phyloP scores from a whole-genome alignment of 1,284 basidiomycete genomes.

The Cryptococcus jaspeensis region DNA sequence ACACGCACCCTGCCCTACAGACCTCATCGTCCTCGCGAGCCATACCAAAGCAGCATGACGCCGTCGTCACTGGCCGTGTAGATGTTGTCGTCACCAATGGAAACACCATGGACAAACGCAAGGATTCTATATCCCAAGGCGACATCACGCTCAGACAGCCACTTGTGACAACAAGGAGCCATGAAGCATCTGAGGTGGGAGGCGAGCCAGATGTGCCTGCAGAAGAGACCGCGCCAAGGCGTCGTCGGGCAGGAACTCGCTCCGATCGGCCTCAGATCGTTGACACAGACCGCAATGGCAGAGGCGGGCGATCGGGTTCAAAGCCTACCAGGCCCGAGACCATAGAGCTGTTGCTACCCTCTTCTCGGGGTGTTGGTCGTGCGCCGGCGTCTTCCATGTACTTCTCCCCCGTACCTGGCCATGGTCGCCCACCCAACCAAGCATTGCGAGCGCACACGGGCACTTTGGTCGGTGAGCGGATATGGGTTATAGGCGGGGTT shows the following conservation, averaged over 20 bases:
- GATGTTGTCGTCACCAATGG: too few relatives aligned
- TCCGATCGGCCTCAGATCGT: neutral
- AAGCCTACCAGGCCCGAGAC: neutral
- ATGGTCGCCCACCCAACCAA: constrained; percentile 69
- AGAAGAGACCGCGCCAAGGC: neutral
- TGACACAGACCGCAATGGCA: neutral
- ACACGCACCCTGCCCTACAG: constrained; percentile 6
- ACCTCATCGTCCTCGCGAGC: constrained; percentile 5
- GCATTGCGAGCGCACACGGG: constrained; percentile 80
- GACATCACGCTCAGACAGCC: too few relatives aligned
- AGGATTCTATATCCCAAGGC: too few relatives aligned
- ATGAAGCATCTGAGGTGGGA: too few relatives aligned
- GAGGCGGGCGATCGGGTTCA: too few relatives aligned
- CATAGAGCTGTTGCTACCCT: constrained; percentile 24
- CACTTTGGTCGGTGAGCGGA: constrained; percentile 73
- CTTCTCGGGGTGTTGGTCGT: constrained; percentile 17
- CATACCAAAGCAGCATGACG: neutral
- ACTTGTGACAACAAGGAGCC: too few relatives aligned
- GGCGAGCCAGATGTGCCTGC: neutral
- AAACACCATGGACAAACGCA: too few relatives aligned
- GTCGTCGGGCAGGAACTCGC: neutral
- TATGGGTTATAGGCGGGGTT: constrained; percentile 87
- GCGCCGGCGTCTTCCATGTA: constrained; percentile 62
- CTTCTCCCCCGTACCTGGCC: constrained; percentile 79
- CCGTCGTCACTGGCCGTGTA: too few relatives aligned